Conservation (phyloP, 83 land plant genomes). For the Isoetes engelmannii region DNA sequence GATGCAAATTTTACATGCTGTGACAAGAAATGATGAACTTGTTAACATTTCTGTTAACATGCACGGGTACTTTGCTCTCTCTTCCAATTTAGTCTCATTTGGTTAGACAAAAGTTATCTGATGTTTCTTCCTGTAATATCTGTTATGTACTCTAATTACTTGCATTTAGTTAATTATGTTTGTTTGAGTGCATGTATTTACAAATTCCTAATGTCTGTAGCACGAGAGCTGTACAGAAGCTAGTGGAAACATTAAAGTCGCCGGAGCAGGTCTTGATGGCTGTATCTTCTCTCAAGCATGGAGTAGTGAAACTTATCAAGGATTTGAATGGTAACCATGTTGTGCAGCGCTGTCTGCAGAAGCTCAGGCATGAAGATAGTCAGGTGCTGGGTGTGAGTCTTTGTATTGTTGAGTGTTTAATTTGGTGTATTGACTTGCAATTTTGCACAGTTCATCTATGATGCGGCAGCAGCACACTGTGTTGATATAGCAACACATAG, state of each 20-base stretch:
- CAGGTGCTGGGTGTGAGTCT: too few relatives aligned
- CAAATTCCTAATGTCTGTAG: constrained; percentile 8
- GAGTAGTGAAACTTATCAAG: constrained; percentile 35
- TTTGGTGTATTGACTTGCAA: too few relatives aligned
- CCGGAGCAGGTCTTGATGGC: constrained; percentile 38
- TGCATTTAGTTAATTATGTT: too few relatives aligned
- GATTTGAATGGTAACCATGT: constrained; percentile 58
- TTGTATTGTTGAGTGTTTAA: too few relatives aligned
- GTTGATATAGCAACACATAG: constrained; percentile 18
- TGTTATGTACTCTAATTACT: too few relatives aligned
- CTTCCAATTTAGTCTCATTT: neutral
- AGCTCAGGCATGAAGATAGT: constrained; percentile 26
- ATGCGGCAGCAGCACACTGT: constrained; percentile 15
- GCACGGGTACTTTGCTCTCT: constrained; percentile 42
- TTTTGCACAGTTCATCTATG: constrained; percentile 10
- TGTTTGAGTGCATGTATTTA: too few relatives aligned
- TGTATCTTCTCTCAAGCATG: constrained; percentile 36
- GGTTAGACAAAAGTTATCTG: neutral
- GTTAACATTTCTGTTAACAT: constrained; percentile 38
- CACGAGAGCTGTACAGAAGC: constrained; percentile 58
- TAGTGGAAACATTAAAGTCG: constrained; percentile 39
- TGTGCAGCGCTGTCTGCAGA: constrained; percentile 43
- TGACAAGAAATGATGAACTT: constrained; percentile 36
- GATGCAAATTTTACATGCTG: constrained; percentile 31
- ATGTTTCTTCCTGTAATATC: too few relatives aligned